These are phyloP conservation scores for Pharus latifolius DNA, from an alignment of 176 grass and related monocot species.

Conservation along the genomic window DNA sequence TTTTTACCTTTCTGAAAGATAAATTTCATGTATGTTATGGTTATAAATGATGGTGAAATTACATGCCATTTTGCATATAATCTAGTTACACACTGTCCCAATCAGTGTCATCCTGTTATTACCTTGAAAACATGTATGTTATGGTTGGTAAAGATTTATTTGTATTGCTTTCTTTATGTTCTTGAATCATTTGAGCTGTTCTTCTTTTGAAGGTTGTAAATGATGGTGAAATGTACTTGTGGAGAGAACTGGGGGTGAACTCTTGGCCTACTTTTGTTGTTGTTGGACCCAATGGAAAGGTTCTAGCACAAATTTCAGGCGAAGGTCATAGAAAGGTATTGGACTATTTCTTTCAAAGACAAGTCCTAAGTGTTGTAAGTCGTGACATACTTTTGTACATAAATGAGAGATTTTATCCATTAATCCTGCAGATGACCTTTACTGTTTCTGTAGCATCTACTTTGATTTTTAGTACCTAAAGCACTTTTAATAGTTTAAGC, in stretches of 20 bases:
- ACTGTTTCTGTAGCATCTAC: too few relatives aligned
- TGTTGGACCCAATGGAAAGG: conserved; percentile 76
- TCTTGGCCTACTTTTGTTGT: conserved; percentile 96
- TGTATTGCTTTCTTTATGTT: neutral
- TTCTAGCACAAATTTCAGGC: conserved; percentile 82
- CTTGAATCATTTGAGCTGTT: conserved; percentile 10
- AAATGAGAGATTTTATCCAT: neutral
- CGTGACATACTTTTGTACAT: neutral
- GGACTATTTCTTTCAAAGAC: neutral
- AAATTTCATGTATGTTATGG: too few relatives aligned
- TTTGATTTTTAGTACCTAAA: neutral
- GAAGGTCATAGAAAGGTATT: conserved; percentile 90
- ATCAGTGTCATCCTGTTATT: neutral
- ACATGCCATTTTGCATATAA: neutral
- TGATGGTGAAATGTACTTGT: conserved; percentile 88
- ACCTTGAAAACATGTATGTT: neutral
- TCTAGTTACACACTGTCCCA: neutral
- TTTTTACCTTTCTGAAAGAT: neutral
- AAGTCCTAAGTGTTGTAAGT: neutral
- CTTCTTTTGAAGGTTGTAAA: conserved; percentile 72
- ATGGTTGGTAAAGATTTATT: neutral
- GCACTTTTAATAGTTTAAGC: neutral
- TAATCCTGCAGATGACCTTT: neutral
- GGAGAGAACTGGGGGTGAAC: conserved; percentile 88
- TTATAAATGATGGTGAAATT: too few relatives aligned